Evolutionary conservation across 2,329 filamentous ascomycete species (phyloP), one percentile per base, ranked within the genome.

Genomic region (Colletotrichum spaethianum): DNA sequence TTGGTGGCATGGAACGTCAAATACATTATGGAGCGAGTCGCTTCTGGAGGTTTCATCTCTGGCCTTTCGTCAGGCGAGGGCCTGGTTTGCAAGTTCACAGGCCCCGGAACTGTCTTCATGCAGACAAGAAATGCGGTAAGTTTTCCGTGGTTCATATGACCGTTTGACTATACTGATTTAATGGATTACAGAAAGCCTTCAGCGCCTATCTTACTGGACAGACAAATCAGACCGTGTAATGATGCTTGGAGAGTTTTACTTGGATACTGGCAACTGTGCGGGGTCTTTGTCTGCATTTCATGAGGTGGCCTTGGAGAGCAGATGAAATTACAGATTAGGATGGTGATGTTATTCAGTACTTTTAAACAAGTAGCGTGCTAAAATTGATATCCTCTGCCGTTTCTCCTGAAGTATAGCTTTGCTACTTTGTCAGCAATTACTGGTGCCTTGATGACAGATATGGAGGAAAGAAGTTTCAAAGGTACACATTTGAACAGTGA

Each of bases 1-100:
- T 87, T 98, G 1, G 95, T 98, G 0, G 96, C 96, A 0, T 99
- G 96, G 96, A 98, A 98, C 80, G 95, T 93, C 79, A 94, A 97
- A 79, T 99, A 98, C 78, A 88, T 94, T 5, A 91, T 99, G 74
- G 95, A 98, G 83, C 92, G 96, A 20, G 93, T 97, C 4, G 92
- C 96, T 0, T 96, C 93, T 3, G 96, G 96, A 2, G 96, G 96
- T 46, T 91, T 99, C 74, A 93, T 99, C n/a, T 96, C 94, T n/a
- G 92, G 92, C 12, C 82, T 98, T 28, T 91, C 92, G 36, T 92
- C 94, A 0, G 93, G 89, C 0, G 96, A 99, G 83, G 96, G 96
- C 0, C 85, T 98, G 44, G 95, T 98, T 4, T 99, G 96, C 86
- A 97, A 95, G 80, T 98, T 98, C 76, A 94, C 92, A 0, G 95